These are phyloP conservation scores for Trichoderma asperelloides DNA, from an alignment of 495 filamentous ascomycete genomes.

Conservation along the genomic window DNA sequence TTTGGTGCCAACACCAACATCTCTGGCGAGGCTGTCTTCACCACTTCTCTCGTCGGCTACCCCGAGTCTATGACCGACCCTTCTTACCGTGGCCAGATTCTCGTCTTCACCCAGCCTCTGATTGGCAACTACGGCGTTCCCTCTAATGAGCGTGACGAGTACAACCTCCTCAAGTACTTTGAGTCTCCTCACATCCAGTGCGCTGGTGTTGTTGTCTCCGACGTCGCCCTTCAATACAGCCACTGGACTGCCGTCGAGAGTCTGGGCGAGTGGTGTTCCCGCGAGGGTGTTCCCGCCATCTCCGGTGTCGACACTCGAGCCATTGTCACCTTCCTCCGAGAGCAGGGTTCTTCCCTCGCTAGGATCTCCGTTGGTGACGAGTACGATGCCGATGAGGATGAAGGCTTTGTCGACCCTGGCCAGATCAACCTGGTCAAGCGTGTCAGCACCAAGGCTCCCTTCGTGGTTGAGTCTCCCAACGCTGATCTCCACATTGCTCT, in stretches of 20 bases:
- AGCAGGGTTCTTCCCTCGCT: slow-evolving; percentile 91
- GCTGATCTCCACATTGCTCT: slow-evolving; percentile 86
- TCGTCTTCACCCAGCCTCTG: slow-evolving; percentile 97
- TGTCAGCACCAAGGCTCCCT: slow-evolving; percentile 95
- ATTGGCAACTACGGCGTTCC: slow-evolving; percentile 98
- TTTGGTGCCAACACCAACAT: slow-evolving; percentile 89
- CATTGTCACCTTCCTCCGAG: slow-evolving; percentile 90
- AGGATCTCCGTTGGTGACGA: slow-evolving; percentile 94
- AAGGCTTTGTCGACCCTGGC: slow-evolving; percentile 89
- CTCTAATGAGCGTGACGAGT: slow-evolving; percentile 62
- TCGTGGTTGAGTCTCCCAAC: slow-evolving; percentile 73
- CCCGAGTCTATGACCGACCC: slow-evolving; percentile 98
- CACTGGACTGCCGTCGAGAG: slow-evolving; percentile 98
- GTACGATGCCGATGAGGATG: slow-evolving; percentile 97
- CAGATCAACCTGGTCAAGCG: slow-evolving; percentile 92
- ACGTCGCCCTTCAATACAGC: slow-evolving; percentile 86
- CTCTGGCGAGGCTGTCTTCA: slow-evolving; percentile 91
- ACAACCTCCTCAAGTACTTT: slow-evolving; percentile 81
- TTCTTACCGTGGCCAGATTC: slow-evolving; percentile 96
- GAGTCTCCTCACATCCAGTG: slow-evolving; percentile 96
- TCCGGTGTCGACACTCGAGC: slow-evolving; percentile 93
- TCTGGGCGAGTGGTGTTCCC: slow-evolving; percentile 85
- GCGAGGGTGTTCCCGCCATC: slow-evolving; percentile 93
- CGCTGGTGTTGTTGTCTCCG: slow-evolving; percentile 87
- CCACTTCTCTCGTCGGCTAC: slow-evolving; percentile 86